These are phyloP conservation scores for Raffaelea deltoideospora DNA, from an alignment of 2,329 filamentous ascomycete genomes.

Conservation along the genomic window DNA sequence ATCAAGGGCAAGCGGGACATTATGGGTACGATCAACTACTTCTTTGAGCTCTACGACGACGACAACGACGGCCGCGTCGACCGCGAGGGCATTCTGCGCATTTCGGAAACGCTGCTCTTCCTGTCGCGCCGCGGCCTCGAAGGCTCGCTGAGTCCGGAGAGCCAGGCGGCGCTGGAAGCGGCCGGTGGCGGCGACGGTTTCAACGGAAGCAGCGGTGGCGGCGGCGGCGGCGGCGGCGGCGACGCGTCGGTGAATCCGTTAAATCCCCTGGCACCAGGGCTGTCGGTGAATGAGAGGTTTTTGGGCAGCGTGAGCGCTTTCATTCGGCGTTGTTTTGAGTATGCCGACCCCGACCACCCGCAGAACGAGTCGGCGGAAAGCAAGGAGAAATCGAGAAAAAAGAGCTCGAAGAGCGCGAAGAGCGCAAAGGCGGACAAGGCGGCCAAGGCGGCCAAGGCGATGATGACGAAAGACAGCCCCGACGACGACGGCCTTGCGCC, in stretches of 20 bases:
- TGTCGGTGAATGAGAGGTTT: constrained; percentile 71
- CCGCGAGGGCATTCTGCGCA: constrained; percentile 83
- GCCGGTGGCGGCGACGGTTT: neutral
- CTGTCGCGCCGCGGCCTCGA: constrained; percentile 78
- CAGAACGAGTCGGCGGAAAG: constrained; percentile 31
- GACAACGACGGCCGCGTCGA: constrained; percentile 83
- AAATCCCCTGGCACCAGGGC: constrained; percentile 26
- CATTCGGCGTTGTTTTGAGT: constrained; percentile 92
- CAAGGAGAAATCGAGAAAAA: neutral
- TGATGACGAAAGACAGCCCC: neutral
- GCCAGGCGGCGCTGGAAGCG: constrained; percentile 32
- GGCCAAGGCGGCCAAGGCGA: neutral
- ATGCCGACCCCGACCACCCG: constrained; percentile 81
- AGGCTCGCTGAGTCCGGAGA: constrained; percentile 52
- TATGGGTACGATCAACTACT: constrained; percentile 95
- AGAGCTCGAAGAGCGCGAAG: constrained; percentile 1
- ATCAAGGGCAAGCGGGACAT: constrained; percentile 92
- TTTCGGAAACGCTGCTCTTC: constrained; percentile 88
- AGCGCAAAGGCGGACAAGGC: neutral
- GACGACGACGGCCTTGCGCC: constrained; percentile 18
- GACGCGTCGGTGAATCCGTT: constrained; percentile 5
- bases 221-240: neutral
- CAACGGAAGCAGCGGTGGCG: neutral
- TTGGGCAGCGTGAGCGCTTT: constrained; percentile 89
- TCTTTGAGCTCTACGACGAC: constrained; percentile 95